phyloP scores from a whole-genome alignment of 805 yeast species.

The Candida morakotiae region DNA sequence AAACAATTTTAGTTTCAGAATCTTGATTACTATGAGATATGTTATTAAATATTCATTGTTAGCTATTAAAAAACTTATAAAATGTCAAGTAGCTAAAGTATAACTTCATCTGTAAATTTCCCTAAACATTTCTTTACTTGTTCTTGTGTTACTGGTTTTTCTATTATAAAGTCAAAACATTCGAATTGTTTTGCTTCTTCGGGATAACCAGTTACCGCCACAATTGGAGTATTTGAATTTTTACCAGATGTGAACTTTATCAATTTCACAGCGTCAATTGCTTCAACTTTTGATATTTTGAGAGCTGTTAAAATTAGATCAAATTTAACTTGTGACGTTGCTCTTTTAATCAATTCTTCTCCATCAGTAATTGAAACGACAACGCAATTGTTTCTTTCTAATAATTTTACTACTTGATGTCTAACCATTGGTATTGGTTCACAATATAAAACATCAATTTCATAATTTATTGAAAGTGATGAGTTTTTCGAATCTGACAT shows the following conservation, averaged over 20 bases:
- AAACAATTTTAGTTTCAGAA: no score
- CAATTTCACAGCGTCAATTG: conserved; percentile 72
- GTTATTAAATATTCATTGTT: no score
- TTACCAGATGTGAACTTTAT: conserved; percentile 70
- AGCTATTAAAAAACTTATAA: no score
- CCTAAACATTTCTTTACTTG: conserved; percentile 19
- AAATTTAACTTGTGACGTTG: conserved; percentile 78
- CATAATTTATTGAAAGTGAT: conserved; percentile 12
- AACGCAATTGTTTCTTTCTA: conserved; percentile 71
- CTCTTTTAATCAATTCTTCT: conserved; percentile 76
- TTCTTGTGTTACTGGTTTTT: conserved; percentile 53
- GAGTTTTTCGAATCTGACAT: conserved; percentile 4
- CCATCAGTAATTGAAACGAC: conserved; percentile 77
- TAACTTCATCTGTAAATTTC: conserved; percentile 11
- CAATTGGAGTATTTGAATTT: conserved; percentile 73
- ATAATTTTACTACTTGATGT: conserved; percentile 56
- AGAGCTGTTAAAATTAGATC: conserved; percentile 80
- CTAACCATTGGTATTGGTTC: conserved; percentile 84
- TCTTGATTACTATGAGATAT: no score
- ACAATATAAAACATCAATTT: conserved; percentile 71
- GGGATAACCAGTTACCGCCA: conserved; percentile 69
- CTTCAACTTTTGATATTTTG: conserved; percentile 61
- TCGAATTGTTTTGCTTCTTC: conserved; percentile 57
- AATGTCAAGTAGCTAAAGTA: neutral
- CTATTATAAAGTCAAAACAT: conserved; percentile 65